These are phyloP conservation scores for Geranomyces variabilis DNA, from an alignment of 192 early-diverging fungal species.

Conservation along the genomic window DNA sequence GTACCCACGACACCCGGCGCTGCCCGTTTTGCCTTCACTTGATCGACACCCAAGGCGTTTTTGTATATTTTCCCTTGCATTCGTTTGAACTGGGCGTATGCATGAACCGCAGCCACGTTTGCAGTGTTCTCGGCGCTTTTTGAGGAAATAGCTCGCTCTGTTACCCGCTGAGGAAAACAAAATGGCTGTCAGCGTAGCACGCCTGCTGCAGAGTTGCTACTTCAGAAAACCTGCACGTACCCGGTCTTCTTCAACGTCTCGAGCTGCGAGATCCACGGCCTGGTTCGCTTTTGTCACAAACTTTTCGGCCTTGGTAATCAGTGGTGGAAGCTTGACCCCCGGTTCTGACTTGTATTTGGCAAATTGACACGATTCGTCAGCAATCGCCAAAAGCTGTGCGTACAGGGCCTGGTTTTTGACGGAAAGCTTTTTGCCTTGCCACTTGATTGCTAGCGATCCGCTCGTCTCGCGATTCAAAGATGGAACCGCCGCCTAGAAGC, in stretches of 20 bases:
- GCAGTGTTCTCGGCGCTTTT: conserved; percentile 64
- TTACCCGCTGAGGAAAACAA: neutral
- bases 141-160: conserved; percentile 47
- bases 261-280: conserved; percentile 62
- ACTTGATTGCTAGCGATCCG: conserved; percentile 28
- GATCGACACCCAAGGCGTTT: conserved; percentile 53
- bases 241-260: conserved; percentile 64
- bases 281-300: conserved; percentile 10
- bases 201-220: no score
- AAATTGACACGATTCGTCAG: no score
- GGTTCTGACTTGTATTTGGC: no score
- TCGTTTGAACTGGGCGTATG: conserved; percentile 62
- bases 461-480: neutral
- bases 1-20: conserved; percentile 6
- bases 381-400: no score
- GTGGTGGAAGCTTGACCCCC: no score
- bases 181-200: neutral
- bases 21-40: conserved; percentile 41
- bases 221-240: neutral
- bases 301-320: neutral
- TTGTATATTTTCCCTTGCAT: conserved; percentile 60
- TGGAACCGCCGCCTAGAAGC: conserved; percentile 15
- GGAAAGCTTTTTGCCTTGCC: conserved; percentile 40
- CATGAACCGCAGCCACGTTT: conserved; percentile 57
- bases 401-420: neutral